A percentile compares a stretch with the other conserved stretches of the same genome.
phyloP scores from a whole-genome alignment of 1,139 yeast species.

The Nakaseomyces uthaithaninus region DNA sequence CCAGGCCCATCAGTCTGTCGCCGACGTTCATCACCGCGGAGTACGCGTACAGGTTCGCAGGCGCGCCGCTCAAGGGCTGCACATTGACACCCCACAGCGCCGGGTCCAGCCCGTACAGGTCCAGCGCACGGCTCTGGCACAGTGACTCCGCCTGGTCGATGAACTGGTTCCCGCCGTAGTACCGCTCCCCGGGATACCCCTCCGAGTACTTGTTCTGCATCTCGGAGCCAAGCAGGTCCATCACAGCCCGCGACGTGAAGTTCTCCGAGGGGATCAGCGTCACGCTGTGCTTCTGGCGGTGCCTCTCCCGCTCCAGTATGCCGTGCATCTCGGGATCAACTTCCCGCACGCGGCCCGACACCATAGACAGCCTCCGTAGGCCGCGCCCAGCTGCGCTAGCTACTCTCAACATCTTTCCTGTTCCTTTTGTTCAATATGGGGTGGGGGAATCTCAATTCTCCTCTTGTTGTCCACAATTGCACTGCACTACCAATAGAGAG shows the following conservation, averaged over 20 bases:
- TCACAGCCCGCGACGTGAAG: conserved; percentile 88
- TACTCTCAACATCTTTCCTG: too few relatives aligned
- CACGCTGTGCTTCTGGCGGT: conserved; percentile 81
- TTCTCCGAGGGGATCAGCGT: conserved; percentile 92
- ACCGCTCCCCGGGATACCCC: conserved; percentile 96
- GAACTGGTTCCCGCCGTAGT: conserved; percentile 93
- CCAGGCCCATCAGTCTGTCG: conserved; percentile 93
- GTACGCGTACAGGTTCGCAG: conserved; percentile 90
- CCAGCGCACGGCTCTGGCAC: conserved; percentile 87
- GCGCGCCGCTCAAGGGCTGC: conserved; percentile 90
- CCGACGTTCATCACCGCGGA: conserved; percentile 87
- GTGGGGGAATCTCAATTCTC: too few relatives aligned
- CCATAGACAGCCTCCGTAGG: conserved; percentile 31
- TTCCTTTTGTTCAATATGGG: too few relatives aligned
- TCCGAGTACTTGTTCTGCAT: conserved; percentile 98
- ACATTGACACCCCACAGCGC: conserved; percentile 94
- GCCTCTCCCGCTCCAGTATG: conserved; percentile 63
- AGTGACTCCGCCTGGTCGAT: conserved; percentile 84
- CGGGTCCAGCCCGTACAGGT: conserved; percentile 69
- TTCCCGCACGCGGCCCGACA: conserved; percentile 56
- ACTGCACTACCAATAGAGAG: too few relatives aligned
- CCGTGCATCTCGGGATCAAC: conserved; percentile 82
- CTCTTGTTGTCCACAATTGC: too few relatives aligned
- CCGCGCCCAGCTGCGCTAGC: conserved; percentile 7
- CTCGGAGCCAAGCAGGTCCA: conserved; percentile 89